phyloP scores from a whole-genome alignment of 1,139 yeast species.

The Hansenula lynferdii region DNA sequence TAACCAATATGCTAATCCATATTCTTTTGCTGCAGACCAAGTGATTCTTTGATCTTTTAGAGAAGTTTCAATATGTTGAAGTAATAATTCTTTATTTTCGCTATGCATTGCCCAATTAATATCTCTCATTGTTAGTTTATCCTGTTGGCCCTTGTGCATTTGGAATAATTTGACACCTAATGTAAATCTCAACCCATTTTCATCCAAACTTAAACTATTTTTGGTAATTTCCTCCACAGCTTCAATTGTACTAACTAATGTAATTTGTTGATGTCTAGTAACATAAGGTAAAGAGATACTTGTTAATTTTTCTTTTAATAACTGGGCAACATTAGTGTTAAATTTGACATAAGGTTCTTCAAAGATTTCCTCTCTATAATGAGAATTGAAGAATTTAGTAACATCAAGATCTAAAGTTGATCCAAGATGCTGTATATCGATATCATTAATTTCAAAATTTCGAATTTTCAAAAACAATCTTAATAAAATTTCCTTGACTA shows the following conservation, averaged over 20 bases:
- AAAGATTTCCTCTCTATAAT: conserved; percentile 20
- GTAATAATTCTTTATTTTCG: conserved; percentile 65
- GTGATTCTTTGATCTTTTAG: conserved; percentile 36
- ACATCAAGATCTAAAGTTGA: conserved; percentile 32
- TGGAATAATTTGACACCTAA: conserved; percentile 70
- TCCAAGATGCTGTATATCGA: conserved; percentile 29
- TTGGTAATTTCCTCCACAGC: conserved; percentile 54
- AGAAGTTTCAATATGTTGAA: conserved; percentile 49
- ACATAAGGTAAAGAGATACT: conserved; percentile 69
- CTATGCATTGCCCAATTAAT: conserved; percentile 85
- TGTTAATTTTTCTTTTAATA: conserved; percentile 56
- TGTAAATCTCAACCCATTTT: conserved; percentile 66
- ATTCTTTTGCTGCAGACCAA: conserved; percentile 58
- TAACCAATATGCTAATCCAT: conserved; percentile 75
- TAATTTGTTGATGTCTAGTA: conserved; percentile 89
- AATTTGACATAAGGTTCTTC: conserved; percentile 41
- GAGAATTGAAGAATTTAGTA: conserved; percentile 26
- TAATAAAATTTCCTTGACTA: conserved; percentile 56
- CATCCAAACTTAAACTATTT: conserved; percentile 50
- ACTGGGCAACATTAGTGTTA: conserved; percentile 39
- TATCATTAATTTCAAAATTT: conserved; percentile 39
- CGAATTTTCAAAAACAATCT: conserved; percentile 49
- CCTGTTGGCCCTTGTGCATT: conserved; percentile 43
- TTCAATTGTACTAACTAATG: conserved; percentile 64
- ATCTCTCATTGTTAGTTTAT: conserved; percentile 69